Evolutionary conservation across 2,329 filamentous ascomycete genomes (phyloP), one percentile per base, ranked within the genome.

Genomic region (Ophiostoma sp.): DNA sequence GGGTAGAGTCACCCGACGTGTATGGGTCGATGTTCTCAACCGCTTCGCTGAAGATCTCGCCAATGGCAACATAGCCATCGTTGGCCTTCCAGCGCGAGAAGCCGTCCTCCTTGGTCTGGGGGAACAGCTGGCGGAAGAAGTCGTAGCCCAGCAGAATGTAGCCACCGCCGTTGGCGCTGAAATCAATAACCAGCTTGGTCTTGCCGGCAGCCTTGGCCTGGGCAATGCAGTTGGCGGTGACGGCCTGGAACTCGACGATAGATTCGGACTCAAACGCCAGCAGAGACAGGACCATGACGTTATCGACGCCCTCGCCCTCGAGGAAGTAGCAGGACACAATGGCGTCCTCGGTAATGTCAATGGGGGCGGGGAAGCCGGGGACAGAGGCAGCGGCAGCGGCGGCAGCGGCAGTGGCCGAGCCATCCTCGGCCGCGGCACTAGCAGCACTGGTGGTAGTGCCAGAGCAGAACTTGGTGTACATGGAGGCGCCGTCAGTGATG

Each of bases 71-170:
- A 64, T 84, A 85, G 27, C 81, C 78, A 6, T 77, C 74, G 69
- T 69, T 71, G 54, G 54, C 68, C 60, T 66, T 67, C 80, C 80
- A 80, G 72, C 83, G 73, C 68, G 73, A 83, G 74, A 82, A 80
- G 6, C 79, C 77, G 4, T 79, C 78, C 13, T 73, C 69, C 60
- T 67, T 11, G 1, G 82, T 78, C 15, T 77, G 73, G 4, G 81
- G 81, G 78, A 86, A 85, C 0, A 88, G 79, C 76, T 84, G 79
- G 69, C 85, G 84, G 79, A 89, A 89, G 35, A 90, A 80, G 75
- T 89, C 87, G 73, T 87, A 87, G 20, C 85, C 87, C n/a, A 85
- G 81, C 8, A 87, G 76, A 64, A 89, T 84, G 17, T 81, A 82
- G 33, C 87, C 87, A 60, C 87, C 87, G 1, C 82, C 84, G 73